A percentile compares a stretch with the other conserved stretches of the same genome.
phyloP scores from a whole-genome alignment of 768 basidiomycete genomes.

The Chiua virens region DNA sequence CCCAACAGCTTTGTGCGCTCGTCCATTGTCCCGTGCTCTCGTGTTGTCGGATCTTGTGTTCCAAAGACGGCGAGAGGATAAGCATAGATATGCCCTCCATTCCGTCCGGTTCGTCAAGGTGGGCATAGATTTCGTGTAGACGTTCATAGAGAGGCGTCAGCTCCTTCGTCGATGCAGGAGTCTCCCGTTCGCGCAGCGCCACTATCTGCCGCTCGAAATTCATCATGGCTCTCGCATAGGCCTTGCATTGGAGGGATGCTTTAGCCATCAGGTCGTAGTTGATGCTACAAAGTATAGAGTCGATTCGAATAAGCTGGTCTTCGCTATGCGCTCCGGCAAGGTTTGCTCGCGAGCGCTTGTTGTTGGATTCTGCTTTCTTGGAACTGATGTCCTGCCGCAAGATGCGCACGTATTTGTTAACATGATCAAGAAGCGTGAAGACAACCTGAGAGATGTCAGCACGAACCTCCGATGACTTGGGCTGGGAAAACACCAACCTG shows the following conservation, averaged over 20 bases:
- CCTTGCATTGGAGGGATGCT: conserved; percentile 92
- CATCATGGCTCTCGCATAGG: conserved; percentile 92
- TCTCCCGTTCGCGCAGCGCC: conserved; percentile 41
- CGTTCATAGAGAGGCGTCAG: conserved; percentile 66
- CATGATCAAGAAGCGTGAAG: conserved; percentile 92
- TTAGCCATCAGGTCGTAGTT: conserved; percentile 87
- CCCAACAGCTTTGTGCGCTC: conserved; percentile 99
- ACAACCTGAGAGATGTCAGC: conserved; percentile 59
- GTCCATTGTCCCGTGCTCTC: conserved; percentile 98
- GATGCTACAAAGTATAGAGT: conserved; percentile 80
- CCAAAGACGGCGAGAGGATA: conserved; percentile 85
- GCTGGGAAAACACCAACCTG: conserved; percentile 54
- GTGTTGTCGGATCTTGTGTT: conserved; percentile 96
- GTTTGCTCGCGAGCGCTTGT: conserved; percentile 50
- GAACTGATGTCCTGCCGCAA: conserved; percentile 63
- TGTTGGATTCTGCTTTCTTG: conserved; percentile 49
- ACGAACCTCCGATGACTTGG: background rate
- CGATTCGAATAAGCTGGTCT: conserved; percentile 68
- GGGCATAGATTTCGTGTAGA: conserved; percentile 93
- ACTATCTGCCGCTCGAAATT: conserved; percentile 87
- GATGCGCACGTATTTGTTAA: conserved; percentile 84
- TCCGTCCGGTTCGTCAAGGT: conserved; percentile 96
- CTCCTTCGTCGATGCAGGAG: conserved; percentile 46
- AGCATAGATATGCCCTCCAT: conserved; percentile 96
- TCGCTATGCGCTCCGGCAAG: conserved; percentile 40